Evolutionary conservation across 75 land plant genomes (phyloP), one percentile per base, ranked within the genome.

Genomic region (Pinus tabuliformis): DNA sequence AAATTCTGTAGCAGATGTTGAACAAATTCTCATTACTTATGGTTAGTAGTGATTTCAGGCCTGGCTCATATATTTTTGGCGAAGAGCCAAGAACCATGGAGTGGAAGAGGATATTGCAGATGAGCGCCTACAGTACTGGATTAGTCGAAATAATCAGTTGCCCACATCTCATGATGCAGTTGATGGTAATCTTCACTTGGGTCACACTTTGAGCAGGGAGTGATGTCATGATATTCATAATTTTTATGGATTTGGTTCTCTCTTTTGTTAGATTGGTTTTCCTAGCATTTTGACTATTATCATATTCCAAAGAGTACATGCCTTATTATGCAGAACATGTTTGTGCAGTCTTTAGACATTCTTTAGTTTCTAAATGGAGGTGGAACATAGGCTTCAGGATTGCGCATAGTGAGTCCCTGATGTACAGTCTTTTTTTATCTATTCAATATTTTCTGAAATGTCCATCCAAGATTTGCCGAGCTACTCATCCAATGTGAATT

Each of bases 61-160:
- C 70, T 95, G 98, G 98, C 81, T 95, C 57, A 81, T 84, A 58
- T 95, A 93, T 60, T 93, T 89, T 75, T 95, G 98, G 98, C 91
- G 97, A 79, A 92, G 94, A 82, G 98, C 98, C 24, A 88, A 91
- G 81, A 85, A 61, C 54, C 89, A 86, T 79, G 89, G 90, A n/a
- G 89, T 95, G 30, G 98, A 93, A 74, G 90, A 84, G 70, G 91
- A 95, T 58, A 86, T 93, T 68, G 98, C 94, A 3, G 90, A 93
- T 28, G 92, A 95, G 60, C 74, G 94, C 60, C 85, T 93, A 64
- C 77, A 91, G 26, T 84, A 89, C 79, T 93, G 98, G 98, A 88
- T 86, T 59, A 83, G 78, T 28, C 90, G 96, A 15, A 87, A 80
- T 73, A 87, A 77, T 30, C 89, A 87, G 52, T 49, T 87, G 49